Conservation (phyloP, 2,329 filamentous ascomycete genomes). For the Xylariaceae sp. region DNA sequence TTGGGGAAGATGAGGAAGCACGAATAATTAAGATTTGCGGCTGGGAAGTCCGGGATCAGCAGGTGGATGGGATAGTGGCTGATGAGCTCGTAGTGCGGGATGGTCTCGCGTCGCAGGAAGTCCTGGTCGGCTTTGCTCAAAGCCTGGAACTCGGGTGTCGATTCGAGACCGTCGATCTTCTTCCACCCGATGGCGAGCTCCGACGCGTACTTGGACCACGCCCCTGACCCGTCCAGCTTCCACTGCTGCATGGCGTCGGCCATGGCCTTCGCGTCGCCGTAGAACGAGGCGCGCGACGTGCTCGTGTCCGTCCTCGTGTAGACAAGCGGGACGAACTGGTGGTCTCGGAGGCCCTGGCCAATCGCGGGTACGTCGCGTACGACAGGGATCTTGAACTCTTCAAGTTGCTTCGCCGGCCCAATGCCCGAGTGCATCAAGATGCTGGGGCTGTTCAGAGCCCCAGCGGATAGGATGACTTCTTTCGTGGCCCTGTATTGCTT, state of each 20-base stretch:
- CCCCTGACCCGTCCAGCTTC: constrained; percentile 33
- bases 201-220: constrained; percentile 32
- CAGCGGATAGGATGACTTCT: constrained; percentile 37
- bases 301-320: constrained; percentile 32
- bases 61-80: constrained; percentile 38
- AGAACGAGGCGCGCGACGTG: constrained; percentile 38
- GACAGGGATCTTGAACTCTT: constrained; percentile 26
- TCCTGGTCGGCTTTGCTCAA: constrained; percentile 36
- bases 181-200: constrained; percentile 34
- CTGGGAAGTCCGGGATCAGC: constrained; percentile 31
- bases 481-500: constrained; percentile 23
- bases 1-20: constrained; percentile 42
- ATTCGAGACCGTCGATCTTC: constrained; percentile 32
- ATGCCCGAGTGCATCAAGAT: constrained; percentile 40
- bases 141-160: constrained; percentile 39
- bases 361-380: constrained; percentile 28
- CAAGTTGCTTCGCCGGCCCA: constrained; percentile 28
- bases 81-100: constrained; percentile 51
- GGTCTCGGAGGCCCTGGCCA: constrained; percentile 33
- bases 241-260: constrained; percentile 40
- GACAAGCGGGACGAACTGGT: constrained; percentile 30
- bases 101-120: constrained; percentile 38
- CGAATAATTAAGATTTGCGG: constrained; percentile 31
- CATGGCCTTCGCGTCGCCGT: constrained; percentile 32
- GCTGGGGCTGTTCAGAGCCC: constrained; percentile 32